phyloP scores from a whole-genome alignment of 2,329 filamentous ascomycete genomes.

The Claviceps sp. region DNA sequence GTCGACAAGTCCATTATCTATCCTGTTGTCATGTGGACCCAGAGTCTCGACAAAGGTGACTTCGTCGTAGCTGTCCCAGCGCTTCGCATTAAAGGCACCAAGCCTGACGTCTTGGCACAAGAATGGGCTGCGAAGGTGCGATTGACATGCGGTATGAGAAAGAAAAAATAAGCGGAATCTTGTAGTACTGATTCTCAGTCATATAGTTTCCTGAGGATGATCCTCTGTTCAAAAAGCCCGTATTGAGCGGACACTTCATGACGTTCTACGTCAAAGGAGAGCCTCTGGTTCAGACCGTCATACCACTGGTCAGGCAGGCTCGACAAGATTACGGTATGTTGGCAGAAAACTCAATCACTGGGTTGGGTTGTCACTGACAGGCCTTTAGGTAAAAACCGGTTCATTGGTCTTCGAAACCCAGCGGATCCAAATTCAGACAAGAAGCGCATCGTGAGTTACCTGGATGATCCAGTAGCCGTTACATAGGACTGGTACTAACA shows the following conservation, averaged over 20 bases:
- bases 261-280: conserved; percentile 69
- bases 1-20: conserved; percentile 61
- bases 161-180: not conserved
- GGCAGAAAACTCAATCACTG: too few relatives aligned
- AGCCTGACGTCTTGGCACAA: conserved; percentile 46
- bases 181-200: not conserved
- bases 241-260: conserved; percentile 54
- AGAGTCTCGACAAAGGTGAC: conserved; percentile 70
- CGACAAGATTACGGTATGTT: conserved; percentile 33
- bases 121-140: conserved; percentile 49
- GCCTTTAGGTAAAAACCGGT: conserved; percentile 44
- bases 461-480: not conserved
- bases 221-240: conserved; percentile 58
- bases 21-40: conserved; percentile 64
- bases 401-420: conserved; percentile 47
- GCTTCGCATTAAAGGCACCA: conserved; percentile 61
- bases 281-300: conserved; percentile 49
- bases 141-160: not conserved
- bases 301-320: conserved; percentile 55
- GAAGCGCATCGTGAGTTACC: conserved; percentile 38
- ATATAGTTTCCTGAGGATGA: conserved; percentile 59
- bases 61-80: conserved; percentile 65
- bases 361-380: not conserved
- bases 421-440: conserved; percentile 44
- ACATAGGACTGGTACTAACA: not conserved